A percentile compares a stretch with the other conserved stretches of the same genome.
These are phyloP conservation scores for Lindgomyces ingoldianus DNA, from an alignment of 495 filamentous ascomycete genomes.

Conservation along the genomic window DNA sequence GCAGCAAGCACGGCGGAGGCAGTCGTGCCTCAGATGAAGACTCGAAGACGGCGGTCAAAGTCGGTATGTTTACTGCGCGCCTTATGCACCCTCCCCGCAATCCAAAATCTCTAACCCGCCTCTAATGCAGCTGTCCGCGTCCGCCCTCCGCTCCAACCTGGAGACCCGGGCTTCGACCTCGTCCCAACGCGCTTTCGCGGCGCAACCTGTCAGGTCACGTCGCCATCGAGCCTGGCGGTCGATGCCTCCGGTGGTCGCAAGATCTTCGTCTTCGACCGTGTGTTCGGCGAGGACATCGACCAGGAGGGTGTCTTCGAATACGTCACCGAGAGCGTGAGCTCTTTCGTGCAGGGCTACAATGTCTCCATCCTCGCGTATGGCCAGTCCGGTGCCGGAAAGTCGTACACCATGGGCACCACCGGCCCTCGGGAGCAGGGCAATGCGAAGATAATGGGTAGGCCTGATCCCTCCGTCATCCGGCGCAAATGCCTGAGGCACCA, in stretches of 20 bases:
- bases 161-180: constrained; percentile 89
- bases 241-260: constrained; percentile 91
- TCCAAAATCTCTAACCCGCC: constrained; percentile 10
- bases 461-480: background rate
- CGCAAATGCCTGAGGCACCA: background rate
- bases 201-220: constrained; percentile 86
- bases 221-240: constrained; percentile 79
- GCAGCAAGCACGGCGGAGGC: constrained; percentile 73
- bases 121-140: constrained; percentile 78
- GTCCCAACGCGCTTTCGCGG: constrained; percentile 94
- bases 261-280: constrained; percentile 92
- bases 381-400: constrained; percentile 99
- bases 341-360: constrained; percentile 97
- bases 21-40: constrained; percentile 94
- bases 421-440: constrained; percentile 81
- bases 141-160: constrained; percentile 78
- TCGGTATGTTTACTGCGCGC: constrained; percentile 68
- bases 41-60: constrained; percentile 95
- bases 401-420: constrained; percentile 98
- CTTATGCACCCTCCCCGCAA: constrained; percentile 10
- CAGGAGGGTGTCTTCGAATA: constrained; percentile 97
- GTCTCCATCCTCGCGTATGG: constrained; percentile 97
- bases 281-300: constrained; percentile 79
- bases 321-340: constrained; percentile 81
- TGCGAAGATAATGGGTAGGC: constrained; percentile 72